These are phyloP conservation scores for Glycine latifolia DNA, from an alignment of 306 rosid genomes.

Conservation along the genomic window DNA sequence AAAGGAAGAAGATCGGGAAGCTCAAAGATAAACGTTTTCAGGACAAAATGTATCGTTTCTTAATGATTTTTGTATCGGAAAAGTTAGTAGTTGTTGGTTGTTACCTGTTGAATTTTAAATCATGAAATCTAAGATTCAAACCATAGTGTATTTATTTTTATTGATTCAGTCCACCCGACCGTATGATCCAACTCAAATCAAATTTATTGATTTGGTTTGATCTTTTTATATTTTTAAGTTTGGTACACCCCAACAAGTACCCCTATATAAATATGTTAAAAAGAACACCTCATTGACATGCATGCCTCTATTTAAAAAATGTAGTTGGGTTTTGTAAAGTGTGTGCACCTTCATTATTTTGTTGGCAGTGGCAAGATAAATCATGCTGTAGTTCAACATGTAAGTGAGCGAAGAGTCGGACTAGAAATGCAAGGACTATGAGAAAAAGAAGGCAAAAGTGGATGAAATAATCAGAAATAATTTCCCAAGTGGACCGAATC, in stretches of 20 bases:
- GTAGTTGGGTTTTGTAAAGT: conserved; percentile 19
- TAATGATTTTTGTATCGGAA: neutral
- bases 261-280: neutral
- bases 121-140: neutral
- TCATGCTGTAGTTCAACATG: conserved; percentile 40
- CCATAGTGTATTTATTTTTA: neutral
- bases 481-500: no score
- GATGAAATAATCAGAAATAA: no score
- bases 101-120: neutral
- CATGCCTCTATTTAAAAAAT: neutral
- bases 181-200: neutral
- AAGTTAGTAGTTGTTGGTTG: neutral
- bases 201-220: neutral
- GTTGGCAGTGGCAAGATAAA: conserved; percentile 31
- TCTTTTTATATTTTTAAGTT: neutral
- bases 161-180: neutral
- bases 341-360: conserved; percentile 7
- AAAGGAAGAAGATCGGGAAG: neutral
- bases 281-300: neutral
- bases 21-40: neutral
- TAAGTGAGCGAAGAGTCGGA: conserved; percentile 19
- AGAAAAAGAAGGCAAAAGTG: no score
- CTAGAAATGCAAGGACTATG: neutral
- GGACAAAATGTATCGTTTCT: neutral
- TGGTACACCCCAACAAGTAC: neutral